phyloP scores from a whole-genome alignment of 805 yeast genomes.

The Yamadazyma insecticola region DNA sequence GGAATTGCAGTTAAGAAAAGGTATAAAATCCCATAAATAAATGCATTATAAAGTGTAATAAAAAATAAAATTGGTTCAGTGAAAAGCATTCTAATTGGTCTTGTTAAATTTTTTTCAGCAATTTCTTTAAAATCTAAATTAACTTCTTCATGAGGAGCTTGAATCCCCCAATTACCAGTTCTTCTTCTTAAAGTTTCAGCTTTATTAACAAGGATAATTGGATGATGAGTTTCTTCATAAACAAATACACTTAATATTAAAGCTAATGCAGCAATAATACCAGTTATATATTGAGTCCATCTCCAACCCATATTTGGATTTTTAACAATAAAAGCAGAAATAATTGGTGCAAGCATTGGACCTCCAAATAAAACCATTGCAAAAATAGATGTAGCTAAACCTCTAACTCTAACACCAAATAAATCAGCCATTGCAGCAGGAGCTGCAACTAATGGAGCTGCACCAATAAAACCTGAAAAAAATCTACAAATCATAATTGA shows the following conservation, averaged over 20 bases:
- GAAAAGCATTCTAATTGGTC: slow-evolving; percentile 37
- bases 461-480: slow-evolving; percentile 76
- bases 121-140: slow-evolving; percentile 26
- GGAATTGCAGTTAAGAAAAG: slow-evolving; percentile 42
- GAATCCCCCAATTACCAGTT: slow-evolving; percentile 38
- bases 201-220: slow-evolving; percentile 26
- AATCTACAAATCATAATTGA: slow-evolving; percentile 74
- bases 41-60: slow-evolving; percentile 43
- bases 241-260: slow-evolving; percentile 26
- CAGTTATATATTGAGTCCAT: slow-evolving; percentile 52
- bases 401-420: slow-evolving; percentile 62
- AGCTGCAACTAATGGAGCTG: slow-evolving; percentile 78
- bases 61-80: slow-evolving; percentile 40
- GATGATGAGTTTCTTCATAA: slow-evolving; percentile 38
- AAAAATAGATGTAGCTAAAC: slow-evolving; percentile 69
- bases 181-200: slow-evolving; percentile 36
- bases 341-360: slow-evolving; percentile 78
- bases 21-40: slow-evolving; percentile 46
- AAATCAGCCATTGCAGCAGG: slow-evolving; percentile 87
- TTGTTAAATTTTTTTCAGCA: slow-evolving; percentile 27
- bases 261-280: slow-evolving; percentile 31
- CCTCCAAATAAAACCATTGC: slow-evolving; percentile 72
- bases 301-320: slow-evolving; percentile 47
- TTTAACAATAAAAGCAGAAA: slow-evolving; percentile 39
- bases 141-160: slow-evolving; percentile 36